Percentiles rank a stretch among this genome's conserved stretches.
phyloP scores from a whole-genome alignment of 768 basidiomycete species.

The Tubosaeta brunneosetosa region DNA sequence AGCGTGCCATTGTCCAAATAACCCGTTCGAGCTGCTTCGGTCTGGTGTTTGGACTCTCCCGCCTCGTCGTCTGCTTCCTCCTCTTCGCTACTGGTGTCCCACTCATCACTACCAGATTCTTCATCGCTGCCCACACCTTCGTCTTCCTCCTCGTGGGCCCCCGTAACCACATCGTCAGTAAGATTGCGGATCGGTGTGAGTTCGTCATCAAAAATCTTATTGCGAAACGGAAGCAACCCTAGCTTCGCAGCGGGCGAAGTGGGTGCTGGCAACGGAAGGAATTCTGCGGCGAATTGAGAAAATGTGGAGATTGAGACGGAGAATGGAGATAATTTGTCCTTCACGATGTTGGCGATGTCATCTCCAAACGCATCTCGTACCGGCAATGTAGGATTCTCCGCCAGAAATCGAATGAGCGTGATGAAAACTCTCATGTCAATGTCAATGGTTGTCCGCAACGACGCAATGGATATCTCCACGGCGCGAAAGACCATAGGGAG shows the following conservation, averaged over 20 bases:
- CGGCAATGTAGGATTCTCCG: conserved; percentile 19
- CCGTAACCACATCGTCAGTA: neutral
- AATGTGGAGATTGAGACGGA: conserved; percentile 17
- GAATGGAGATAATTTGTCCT: conserved; percentile 18
- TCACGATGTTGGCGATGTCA: conserved; percentile 20
- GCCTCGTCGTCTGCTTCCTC: conserved; percentile 10
- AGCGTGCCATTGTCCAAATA: conserved; percentile 38
- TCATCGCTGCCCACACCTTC: conserved; percentile 16
- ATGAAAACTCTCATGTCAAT: conserved; percentile 53
- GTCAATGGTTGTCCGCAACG: conserved; percentile 32
- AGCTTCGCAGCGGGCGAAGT: neutral
- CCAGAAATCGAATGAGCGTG: conserved; percentile 38
- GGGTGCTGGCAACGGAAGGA: conserved; percentile 11
- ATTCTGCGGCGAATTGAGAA: conserved; percentile 14
- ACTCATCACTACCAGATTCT: conserved; percentile 16
- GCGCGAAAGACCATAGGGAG: conserved; percentile 37
- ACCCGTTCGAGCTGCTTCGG: neutral
- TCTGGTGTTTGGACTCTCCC: neutral
- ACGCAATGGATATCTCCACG: conserved; percentile 24
- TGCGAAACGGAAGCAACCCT: conserved; percentile 38
- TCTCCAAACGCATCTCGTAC: conserved; percentile 28
- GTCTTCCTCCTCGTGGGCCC: conserved; percentile 13
- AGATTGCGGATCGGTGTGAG: conserved; percentile 33
- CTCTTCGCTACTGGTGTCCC: conserved; percentile 19
- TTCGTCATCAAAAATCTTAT: conserved; percentile 39